These are phyloP conservation scores for Thuja plicata DNA, from an alignment of 83 land plant species.

Conservation along the genomic window DNA sequence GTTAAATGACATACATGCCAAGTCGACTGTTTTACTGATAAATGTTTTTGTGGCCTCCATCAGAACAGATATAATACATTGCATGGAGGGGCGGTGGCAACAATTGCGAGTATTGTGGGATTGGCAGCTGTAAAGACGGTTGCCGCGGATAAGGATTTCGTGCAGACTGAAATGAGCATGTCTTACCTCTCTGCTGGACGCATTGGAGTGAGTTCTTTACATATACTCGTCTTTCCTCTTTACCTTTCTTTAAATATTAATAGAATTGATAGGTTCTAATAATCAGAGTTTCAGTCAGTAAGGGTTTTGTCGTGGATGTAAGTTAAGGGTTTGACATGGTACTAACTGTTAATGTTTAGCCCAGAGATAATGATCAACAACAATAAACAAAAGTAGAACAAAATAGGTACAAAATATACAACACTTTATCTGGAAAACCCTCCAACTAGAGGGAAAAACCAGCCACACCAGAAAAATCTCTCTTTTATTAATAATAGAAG, in stretches of 20 bases:
- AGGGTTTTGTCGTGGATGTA: neutral
- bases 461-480: too few relatives aligned
- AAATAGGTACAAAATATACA: too few relatives aligned
- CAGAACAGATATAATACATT: slow-evolving; percentile 34
- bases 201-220: slow-evolving; percentile 24
- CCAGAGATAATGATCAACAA: too few relatives aligned
- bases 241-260: neutral
- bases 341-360: too few relatives aligned
- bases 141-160: slow-evolving; percentile 27
- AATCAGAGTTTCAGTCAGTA: neutral
- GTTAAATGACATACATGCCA: neutral
- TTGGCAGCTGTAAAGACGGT: slow-evolving; percentile 42
- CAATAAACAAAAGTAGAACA: too few relatives aligned
- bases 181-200: slow-evolving; percentile 41
- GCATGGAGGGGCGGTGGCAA: slow-evolving; percentile 44
- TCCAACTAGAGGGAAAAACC: too few relatives aligned
- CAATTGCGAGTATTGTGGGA: slow-evolving; percentile 34
- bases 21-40: neutral
- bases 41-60: neutral
- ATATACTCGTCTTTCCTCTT: neutral
- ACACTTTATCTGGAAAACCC: too few relatives aligned
- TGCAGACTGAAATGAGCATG: slow-evolving; percentile 42
- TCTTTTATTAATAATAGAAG: too few relatives aligned
- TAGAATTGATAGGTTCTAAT: neutral
- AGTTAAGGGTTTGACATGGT: neutral